Percentiles rank a stretch among this genome's conserved stretches.
Evolutionary conservation across 148 eudicot species (phyloP).

Genomic region (Dianthus caryophyllus): DNA sequence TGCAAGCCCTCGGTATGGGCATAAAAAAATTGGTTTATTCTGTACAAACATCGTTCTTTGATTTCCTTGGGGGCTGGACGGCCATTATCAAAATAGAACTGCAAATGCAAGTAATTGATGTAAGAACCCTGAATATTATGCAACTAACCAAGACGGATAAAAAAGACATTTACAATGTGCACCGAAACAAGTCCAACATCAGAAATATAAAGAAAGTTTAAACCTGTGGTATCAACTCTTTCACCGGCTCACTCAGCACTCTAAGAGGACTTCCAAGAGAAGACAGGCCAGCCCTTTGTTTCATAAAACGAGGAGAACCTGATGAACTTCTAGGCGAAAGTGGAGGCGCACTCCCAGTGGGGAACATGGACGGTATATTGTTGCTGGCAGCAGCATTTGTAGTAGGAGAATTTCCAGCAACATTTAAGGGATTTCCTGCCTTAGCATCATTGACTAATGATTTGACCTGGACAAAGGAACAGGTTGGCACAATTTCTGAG

Average conservation of each 20-base stretch:
- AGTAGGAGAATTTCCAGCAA: constrained; percentile 56
- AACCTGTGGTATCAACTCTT: constrained; percentile 92
- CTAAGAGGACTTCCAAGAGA: constrained; percentile 75
- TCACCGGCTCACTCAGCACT: constrained; percentile 73
- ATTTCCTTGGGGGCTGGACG: constrained; percentile 89
- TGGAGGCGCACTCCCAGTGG: constrained; percentile 98
- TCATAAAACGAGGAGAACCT: constrained; percentile 87
- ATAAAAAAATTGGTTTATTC: constrained; percentile 88
- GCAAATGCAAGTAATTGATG: constrained; percentile 18
- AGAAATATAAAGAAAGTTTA: constrained; percentile 1
- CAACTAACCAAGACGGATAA: neutral
- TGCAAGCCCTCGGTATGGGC: constrained; percentile 86
- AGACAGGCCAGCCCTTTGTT: constrained; percentile 76
- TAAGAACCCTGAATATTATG: neutral
- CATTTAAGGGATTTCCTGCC: constrained; percentile 63
- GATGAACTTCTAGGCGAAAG: constrained; percentile 97
- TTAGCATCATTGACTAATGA: constrained; percentile 79
- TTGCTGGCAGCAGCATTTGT: constrained; percentile 64
- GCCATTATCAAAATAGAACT: constrained; percentile 93
- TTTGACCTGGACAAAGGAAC: constrained; percentile 57
- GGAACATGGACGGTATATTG: constrained; percentile 90
- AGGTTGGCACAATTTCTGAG: neutral
- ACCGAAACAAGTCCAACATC: neutral
- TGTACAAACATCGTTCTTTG: constrained; percentile 73
- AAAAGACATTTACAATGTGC: neutral